phyloP scores from a whole-genome alignment of 2,329 filamentous ascomycete species.

The Aureobasidium sp. region DNA sequence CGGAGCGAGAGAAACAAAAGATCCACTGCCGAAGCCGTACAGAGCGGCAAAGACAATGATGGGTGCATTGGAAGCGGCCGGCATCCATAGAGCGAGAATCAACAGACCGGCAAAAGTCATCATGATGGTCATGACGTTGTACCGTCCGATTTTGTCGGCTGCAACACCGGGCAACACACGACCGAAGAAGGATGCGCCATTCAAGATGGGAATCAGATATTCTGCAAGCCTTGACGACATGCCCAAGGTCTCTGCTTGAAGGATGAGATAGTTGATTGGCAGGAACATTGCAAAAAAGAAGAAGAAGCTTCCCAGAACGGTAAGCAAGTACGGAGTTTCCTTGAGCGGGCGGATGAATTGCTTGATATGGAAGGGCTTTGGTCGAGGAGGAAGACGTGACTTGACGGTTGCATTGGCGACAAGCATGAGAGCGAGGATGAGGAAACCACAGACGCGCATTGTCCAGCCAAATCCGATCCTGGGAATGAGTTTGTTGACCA shows the following conservation, averaged over 20 bases:
- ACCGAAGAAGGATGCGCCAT: constrained; percentile 45
- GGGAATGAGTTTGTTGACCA: constrained; percentile 50
- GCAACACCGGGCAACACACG: constrained; percentile 49
- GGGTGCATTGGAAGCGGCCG: constrained; percentile 44
- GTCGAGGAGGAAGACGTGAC: constrained; percentile 41
- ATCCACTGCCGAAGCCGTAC: constrained; percentile 64
- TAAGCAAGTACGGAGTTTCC: constrained; percentile 30
- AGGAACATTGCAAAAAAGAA: constrained; percentile 57
- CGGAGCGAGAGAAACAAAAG: constrained; percentile 57
- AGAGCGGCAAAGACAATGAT: constrained; percentile 60
- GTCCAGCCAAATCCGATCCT: constrained; percentile 51
- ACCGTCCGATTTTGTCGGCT: constrained; percentile 48
- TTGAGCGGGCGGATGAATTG: constrained; percentile 28
- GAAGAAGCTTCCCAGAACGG: constrained; percentile 39
- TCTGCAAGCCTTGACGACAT: constrained; percentile 43
- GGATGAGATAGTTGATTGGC: constrained; percentile 46
- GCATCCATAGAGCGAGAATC: constrained; percentile 50
- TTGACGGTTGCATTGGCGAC: constrained; percentile 49
- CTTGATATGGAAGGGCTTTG: constrained; percentile 26
- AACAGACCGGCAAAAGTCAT: constrained; percentile 41
- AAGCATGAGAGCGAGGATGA: constrained; percentile 53
- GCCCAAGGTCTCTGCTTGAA: constrained; percentile 41
- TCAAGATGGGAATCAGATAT: constrained; percentile 51
- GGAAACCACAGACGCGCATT: constrained; percentile 51
- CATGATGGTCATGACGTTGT: constrained; percentile 49